A percentile compares a stretch with the other conserved stretches of the same genome.
phyloP scores from a whole-genome alignment of 495 filamentous ascomycete genomes.

The Aspergillus indologenus region DNA sequence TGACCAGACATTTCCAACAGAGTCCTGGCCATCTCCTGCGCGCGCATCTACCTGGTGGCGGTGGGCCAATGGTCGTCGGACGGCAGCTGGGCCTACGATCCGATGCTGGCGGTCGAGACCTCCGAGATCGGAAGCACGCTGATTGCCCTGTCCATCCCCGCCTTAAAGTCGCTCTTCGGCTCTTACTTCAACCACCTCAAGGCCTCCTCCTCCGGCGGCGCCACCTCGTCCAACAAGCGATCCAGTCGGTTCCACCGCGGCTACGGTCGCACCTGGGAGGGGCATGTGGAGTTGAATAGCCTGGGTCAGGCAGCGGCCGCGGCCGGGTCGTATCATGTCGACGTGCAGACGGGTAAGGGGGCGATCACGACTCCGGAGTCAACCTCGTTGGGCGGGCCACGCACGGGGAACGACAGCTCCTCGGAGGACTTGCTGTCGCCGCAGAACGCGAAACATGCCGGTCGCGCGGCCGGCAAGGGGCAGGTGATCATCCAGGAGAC shows the following conservation, averaged over 20 bases:
- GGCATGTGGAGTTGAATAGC: background rate
- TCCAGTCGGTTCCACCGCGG: background rate
- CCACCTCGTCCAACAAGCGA: background rate
- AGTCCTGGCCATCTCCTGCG: slow-evolving; percentile 40
- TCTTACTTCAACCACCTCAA: slow-evolving; percentile 24
- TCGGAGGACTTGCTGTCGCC: background rate
- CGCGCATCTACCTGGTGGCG: slow-evolving; percentile 43
- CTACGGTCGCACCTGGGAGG: background rate
- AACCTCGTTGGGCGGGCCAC: background rate
- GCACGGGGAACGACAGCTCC: background rate
- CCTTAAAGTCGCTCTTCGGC: slow-evolving; percentile 42
- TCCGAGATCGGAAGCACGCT: slow-evolving; percentile 44
- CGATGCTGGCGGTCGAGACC: slow-evolving; percentile 43
- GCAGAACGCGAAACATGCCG: background rate
- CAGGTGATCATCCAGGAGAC: background rate
- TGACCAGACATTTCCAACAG: slow-evolving; percentile 22
- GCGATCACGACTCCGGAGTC: background rate
- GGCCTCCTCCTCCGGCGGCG: background rate
- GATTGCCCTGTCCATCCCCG: slow-evolving; percentile 45
- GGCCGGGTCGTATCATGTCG: background rate
- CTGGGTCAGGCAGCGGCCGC: background rate
- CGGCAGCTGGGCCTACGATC: slow-evolving; percentile 44
- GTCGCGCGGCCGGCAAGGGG: background rate
- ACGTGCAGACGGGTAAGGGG: background rate
- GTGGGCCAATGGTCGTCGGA: slow-evolving; percentile 38